Evolutionary conservation across 495 filamentous ascomycete species (phyloP), one percentile per base, ranked within the genome.

Genomic region (Neurospora intermedia): DNA sequence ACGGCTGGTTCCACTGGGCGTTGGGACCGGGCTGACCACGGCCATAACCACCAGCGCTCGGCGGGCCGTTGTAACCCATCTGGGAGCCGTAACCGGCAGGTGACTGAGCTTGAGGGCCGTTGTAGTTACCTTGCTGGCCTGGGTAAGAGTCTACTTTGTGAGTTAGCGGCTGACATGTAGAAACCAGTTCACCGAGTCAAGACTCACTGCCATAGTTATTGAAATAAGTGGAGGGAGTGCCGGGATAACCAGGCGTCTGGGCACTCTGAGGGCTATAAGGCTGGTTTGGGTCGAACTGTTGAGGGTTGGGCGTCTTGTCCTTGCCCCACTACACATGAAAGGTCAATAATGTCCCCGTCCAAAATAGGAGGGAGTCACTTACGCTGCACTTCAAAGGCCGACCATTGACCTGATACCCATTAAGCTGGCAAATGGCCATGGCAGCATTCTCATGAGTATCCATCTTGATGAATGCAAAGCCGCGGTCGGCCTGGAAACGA

Each of bases 401-500:
- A 39, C 96, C 96, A 78, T 99, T 97, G 76, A 99, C 96, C 78
- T 97, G 96, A 82, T 97, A 98, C 10, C 94, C 94, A 77, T 92
- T 98, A 73, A 99, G 84, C 77, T 98, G 95, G 82, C 96, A 99
- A 78, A 99, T 99, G 20, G 96, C 93, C 92, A 96, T 97, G 18
- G 96, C 94, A 10, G 96, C 96, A 83, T 98, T 97, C 81, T 99
- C 96, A 75, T 99, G 96, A 5, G 90, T 92, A 77, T 98, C 96
- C 95, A 99, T 98, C 88, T 99, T 99, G 82, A 99, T 91, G 79
- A 99, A 99, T 0, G 96, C 93, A 83, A 99, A 99, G 15, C 96
- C 96, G 71, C 96, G 92, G 80, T 99, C 96, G 70, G 96, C 94
- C 82, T 99, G 96, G 86, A 99, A 96, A 71, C 96, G 93, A 71